Base-by-base conservation (phyloP, 2,329 filamentous ascomycete species). In the Cytospora paraplurivora region DNA sequence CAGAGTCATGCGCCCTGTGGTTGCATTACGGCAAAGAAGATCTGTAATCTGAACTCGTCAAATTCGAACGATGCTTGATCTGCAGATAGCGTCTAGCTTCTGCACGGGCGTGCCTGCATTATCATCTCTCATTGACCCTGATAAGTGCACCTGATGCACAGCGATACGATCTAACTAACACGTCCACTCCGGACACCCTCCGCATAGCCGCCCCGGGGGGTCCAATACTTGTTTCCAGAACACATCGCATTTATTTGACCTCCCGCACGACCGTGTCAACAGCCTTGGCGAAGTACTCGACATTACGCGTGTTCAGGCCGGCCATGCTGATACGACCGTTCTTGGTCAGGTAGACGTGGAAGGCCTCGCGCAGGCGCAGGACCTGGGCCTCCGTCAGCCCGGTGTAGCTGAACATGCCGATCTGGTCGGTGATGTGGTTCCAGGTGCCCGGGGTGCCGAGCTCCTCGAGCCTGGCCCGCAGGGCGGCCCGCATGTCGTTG, bases 281-380 rank as follows among this genome's bases (percentile, higher is more conserved):
- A 0, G 94, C 92, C 76, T 90, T 88, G 55, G 93, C 95, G 72
- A 98, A 91, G 79, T 97, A 97, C 62, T 97, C 92, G 64, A 98
- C 83, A 75, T 98, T 99, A 72, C 88, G 80, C 33, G 91, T 90
- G 77, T 98, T 98, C 69, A 98, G 80, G n/a, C 95, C 95, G 6
- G 95, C 95, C 94, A 99, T 98, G 74, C 91, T 96, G 78, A 98
- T 97, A 56, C 95, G 90, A 27, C 95, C 95, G 74, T 99, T 99
- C 86, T 97, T 97, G 69, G 94, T 98, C 86, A 94, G 93, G 79
- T 95, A 95, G 60, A 95, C 83, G 76, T 95, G 91, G 65, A 82
- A 85, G 57, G 91, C 85, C 66, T 86, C 81, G 59, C 88, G 84
- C 66, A 95, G 79, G 78, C 86, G 87, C 69, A 84, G 70, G 8